Evolutionary conservation across 192 early-diverging fungal genomes (phyloP).

Genomic region (Dissophora ornata): DNA sequence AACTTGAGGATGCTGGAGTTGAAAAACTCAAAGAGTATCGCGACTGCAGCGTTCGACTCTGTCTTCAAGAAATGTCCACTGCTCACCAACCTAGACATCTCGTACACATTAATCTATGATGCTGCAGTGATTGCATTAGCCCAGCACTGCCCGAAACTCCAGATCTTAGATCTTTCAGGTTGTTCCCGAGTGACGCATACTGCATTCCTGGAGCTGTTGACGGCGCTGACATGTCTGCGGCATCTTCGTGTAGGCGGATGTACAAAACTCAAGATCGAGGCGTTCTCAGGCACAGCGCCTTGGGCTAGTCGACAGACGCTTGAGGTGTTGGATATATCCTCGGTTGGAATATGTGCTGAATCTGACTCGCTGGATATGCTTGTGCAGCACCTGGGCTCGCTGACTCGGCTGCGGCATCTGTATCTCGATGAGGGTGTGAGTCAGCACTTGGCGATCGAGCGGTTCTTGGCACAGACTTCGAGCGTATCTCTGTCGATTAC

Average conservation of each 20-base stretch:
- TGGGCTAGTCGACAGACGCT: slow-evolving; percentile 23
- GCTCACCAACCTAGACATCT: slow-evolving; percentile 21
- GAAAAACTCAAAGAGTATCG: slow-evolving; percentile 30
- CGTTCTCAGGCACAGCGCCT: not conserved
- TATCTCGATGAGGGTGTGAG: slow-evolving; percentile 23
- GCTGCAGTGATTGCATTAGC: slow-evolving; percentile 9
- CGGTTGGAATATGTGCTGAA: slow-evolving; percentile 16
- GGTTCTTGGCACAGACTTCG: not conserved
- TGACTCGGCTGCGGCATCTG: slow-evolving; percentile 4
- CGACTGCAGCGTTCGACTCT: slow-evolving; percentile 25
- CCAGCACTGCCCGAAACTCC: slow-evolving; percentile 11
- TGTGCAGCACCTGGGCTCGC: slow-evolving; percentile 17
- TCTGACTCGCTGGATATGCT: slow-evolving; percentile 12
- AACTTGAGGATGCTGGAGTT: slow-evolving; percentile 18
- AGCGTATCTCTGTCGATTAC: not conserved
- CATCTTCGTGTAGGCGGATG: slow-evolving; percentile 18
- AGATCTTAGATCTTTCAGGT: slow-evolving; percentile 18
- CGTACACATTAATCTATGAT: slow-evolving; percentile 38
- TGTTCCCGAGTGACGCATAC: slow-evolving; percentile 33
- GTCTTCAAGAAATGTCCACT: slow-evolving; percentile 32
- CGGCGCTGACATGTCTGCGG: not conserved
- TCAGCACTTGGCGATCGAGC: not conserved
- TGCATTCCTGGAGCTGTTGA: slow-evolving; percentile 24
- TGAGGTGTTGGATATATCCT: slow-evolving; percentile 27
- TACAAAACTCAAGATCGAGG: slow-evolving; percentile 13